Conservation (phyloP, 2,329 filamentous ascomycete species). For the Cordyceps tenuipes region DNA sequence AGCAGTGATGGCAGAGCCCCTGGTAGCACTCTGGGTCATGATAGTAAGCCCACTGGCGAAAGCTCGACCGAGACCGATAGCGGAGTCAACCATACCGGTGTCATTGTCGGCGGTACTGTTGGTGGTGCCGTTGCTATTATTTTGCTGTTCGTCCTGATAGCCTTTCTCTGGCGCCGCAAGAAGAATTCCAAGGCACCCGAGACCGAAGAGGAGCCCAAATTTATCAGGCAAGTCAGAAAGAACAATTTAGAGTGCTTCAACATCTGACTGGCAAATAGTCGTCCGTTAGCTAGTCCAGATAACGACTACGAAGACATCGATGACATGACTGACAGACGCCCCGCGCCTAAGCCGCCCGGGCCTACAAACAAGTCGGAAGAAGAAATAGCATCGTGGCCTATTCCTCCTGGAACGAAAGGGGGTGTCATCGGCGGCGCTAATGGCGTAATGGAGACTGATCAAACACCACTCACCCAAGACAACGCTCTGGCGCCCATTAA, state of each 20-base stretch:
- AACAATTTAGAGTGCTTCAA: not conserved
- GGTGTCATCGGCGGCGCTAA: not conserved
- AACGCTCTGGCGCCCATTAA: not conserved
- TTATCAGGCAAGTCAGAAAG: not conserved
- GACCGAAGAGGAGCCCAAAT: conserved; percentile 4
- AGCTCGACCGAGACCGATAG: conserved; percentile 12
- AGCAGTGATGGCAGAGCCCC: conserved; percentile 10
- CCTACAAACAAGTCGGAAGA: not conserved
- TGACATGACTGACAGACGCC: conserved; percentile 6
- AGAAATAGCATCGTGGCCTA: not conserved
- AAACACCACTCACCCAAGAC: not conserved
- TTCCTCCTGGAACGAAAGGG: not conserved
- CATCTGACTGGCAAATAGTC: not conserved
- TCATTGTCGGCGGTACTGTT: conserved; percentile 47
- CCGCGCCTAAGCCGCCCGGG: conserved; percentile 5
- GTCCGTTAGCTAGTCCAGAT: conserved; percentile 9
- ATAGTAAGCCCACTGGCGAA: not conserved
- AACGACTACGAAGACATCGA: not conserved
- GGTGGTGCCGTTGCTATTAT: conserved; percentile 41
- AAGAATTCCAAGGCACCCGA: conserved; percentile 13
- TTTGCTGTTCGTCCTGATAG: conserved; percentile 31
- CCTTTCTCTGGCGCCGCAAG: conserved; percentile 38
- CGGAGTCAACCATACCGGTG: conserved; percentile 31
- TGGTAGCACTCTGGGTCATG: not conserved
- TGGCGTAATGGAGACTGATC: not conserved